Evolutionary conservation across 2,329 filamentous ascomycete genomes (phyloP).

Genomic region (Pezizomycotina sp.): DNA sequence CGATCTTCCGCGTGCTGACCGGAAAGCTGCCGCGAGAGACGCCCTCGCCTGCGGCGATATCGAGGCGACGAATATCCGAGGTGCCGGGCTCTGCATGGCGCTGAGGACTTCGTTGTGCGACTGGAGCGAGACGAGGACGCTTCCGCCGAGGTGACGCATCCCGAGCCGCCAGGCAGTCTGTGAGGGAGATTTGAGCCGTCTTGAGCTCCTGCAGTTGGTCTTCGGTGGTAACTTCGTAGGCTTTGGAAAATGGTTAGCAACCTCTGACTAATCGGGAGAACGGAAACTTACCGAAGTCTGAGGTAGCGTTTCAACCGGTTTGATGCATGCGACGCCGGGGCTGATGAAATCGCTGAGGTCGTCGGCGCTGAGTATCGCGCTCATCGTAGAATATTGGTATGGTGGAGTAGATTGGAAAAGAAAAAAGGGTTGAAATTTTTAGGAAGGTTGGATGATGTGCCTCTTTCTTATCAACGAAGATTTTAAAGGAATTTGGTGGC

Average conservation of each 20-base stretch:
- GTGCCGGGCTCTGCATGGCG: slow-evolving; percentile 50
- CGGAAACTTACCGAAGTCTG: slow-evolving; percentile 6
- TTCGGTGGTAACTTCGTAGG: slow-evolving; percentile 84
- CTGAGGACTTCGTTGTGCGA: slow-evolving; percentile 81
- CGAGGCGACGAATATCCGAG: slow-evolving; percentile 66
- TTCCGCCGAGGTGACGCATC: slow-evolving; percentile 93
- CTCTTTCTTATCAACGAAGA: no score
- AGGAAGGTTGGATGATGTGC: no score
- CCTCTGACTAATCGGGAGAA: neutral
- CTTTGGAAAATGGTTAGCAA: slow-evolving; percentile 31
- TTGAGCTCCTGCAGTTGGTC: slow-evolving; percentile 49
- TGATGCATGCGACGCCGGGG: slow-evolving; percentile 93
- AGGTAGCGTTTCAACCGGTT: slow-evolving; percentile 85
- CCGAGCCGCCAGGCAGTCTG: slow-evolving; percentile 90
- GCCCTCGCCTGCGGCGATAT: slow-evolving; percentile 83
- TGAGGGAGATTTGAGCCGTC: slow-evolving; percentile 84
- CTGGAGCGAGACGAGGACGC: slow-evolving; percentile 87
- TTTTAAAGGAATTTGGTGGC: no score
- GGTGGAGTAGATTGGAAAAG: no score
- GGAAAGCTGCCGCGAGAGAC: slow-evolving; percentile 70
- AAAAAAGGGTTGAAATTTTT: no score
- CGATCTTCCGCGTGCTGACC: slow-evolving; percentile 58
- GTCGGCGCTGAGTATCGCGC: slow-evolving; percentile 89
- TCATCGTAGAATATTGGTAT: slow-evolving; percentile 58
- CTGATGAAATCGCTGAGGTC: slow-evolving; percentile 98